These are phyloP conservation scores for Flaveria floridana DNA, from an alignment of 140 eudicot genomes.

Conservation along the genomic window DNA sequence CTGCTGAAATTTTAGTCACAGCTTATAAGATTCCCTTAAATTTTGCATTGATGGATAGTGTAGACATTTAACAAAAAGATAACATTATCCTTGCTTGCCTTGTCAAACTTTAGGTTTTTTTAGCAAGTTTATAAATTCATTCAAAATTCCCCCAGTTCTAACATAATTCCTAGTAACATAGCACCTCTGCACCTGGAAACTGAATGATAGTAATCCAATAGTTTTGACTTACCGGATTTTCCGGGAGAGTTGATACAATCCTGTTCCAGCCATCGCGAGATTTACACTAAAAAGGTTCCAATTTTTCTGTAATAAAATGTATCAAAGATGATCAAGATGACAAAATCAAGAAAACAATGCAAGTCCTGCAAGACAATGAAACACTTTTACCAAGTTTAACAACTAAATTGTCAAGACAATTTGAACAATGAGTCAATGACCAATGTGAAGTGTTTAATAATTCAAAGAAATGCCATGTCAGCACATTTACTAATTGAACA, in stretches of 20 bases:
- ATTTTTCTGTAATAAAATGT: slow-evolving; percentile 67
- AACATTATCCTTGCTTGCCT: slow-evolving; percentile 4
- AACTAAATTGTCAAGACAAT: not conserved
- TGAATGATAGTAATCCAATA: not conserved
- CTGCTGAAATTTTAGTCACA: not conserved
- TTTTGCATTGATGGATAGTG: not conserved
- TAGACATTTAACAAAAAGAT: slow-evolving; percentile 7
- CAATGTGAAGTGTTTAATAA: not conserved
- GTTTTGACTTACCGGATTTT: slow-evolving; percentile 60
- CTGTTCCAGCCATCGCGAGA: slow-evolving; percentile 91
- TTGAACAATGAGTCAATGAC: not conserved
- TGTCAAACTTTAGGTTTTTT: not conserved
- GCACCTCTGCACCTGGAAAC: not conserved
- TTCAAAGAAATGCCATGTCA: not conserved
- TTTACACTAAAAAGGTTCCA: slow-evolving; percentile 97
- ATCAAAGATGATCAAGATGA: slow-evolving; percentile 23
- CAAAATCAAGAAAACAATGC: slow-evolving; percentile 7
- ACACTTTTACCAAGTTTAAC: not conserved
- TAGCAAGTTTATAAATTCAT: not conserved
- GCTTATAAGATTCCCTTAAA: not conserved
- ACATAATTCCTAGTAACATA: not conserved
- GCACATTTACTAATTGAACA: not conserved
- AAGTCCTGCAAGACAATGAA: not conserved
- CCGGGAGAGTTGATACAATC: slow-evolving; percentile 80
- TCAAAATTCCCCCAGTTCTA: not conserved